Base-by-base conservation (phyloP, 1,284 basidiomycete genomes). In the Cerioporus squamosus region DNA sequence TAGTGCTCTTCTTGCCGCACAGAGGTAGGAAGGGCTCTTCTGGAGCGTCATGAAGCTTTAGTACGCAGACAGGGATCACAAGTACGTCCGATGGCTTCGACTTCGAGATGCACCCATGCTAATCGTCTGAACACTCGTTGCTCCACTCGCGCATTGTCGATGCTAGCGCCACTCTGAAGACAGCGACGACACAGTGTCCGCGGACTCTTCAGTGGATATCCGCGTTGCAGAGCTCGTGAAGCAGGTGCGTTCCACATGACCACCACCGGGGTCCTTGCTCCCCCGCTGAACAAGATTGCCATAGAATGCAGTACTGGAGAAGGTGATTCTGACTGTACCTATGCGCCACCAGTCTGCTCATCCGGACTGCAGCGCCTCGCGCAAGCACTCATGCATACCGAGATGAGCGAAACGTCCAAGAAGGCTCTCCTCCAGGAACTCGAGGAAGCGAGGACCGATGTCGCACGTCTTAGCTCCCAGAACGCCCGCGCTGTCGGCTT, bases 21-120 rank as follows among this genome's bases (percentile, higher is more conserved):
- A 94, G 95, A 97, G 78, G 90, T 98, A 47, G 96, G 96, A 1
- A 93, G 95, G 74, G 95, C 95, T 1, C 76, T 98, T 45, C 74
- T 98, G 48, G 87, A 91, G 68, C 81, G 90, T 61, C 94, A 95
- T 71, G 95, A 97, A 74, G 91, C 90, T 3, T 91, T 92, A 71
- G 83, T 95, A 49, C 86, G 90, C 55, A 81, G 83, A 65, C 86
- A 88, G 66, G 84, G 39, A 20, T 29, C 42, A 17, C 18, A 57
- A 44, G 55, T 57, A 90, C 79, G 86, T 85, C 36, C 14, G n/a
- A 15, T 18, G n/a, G 40, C n/a, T 22, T 42, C 40, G n/a, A 18
- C 40, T n/a, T 22, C 40, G n/a, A 18, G 8, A 22, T 9, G 20
- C 20, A 42, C 26, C 26, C 40, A 42, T 42, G 20, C 40, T 42